Conservation (phyloP, 73 alveolate species). For the Paraurostyla sp. region DNA sequence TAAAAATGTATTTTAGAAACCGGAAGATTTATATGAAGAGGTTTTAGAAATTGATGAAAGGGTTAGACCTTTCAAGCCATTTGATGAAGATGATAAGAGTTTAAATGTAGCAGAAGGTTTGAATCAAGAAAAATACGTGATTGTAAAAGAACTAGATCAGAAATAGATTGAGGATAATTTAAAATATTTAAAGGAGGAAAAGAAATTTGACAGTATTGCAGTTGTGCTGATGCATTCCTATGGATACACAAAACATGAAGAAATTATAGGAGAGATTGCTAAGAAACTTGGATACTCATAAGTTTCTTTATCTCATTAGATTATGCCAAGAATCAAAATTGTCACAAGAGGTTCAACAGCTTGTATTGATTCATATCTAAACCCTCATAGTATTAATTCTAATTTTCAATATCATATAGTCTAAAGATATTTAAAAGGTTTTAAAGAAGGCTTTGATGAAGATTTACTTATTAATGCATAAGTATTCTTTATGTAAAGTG, state of each 20-base stretch:
- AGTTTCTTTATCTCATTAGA: constrained; percentile 79
- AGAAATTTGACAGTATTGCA: constrained; percentile 73
- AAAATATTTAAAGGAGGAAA: constrained; percentile 29
- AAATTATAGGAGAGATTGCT: constrained; percentile 71
- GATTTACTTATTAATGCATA: constrained; percentile 54
- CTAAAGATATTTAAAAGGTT: constrained; percentile 72
- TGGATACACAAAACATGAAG: constrained; percentile 78
- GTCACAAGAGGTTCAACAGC: constrained; percentile 89
- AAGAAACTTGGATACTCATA: constrained; percentile 78
- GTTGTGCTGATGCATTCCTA: constrained; percentile 85
- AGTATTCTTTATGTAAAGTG: constrained; percentile 88
- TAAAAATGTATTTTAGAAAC: constrained; percentile 14
- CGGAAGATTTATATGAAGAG: constrained; percentile 78
- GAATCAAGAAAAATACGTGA: constrained; percentile 72
- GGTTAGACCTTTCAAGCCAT: constrained; percentile 67
- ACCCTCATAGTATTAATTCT: constrained; percentile 73
- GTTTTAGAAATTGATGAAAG: constrained; percentile 88
- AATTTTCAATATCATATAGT: constrained; percentile 7
- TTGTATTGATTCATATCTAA: constrained; percentile 88
- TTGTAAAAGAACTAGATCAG: constrained; percentile 61
- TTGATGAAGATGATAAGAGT: constrained; percentile 21
- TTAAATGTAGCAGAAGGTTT: constrained; percentile 59
- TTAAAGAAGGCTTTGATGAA: constrained; percentile 77
- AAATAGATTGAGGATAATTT: constrained; percentile 64
- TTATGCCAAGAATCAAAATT: constrained; percentile 79